Conservation (phyloP, 441 rosid species). For the Populus trichocarpa region DNA sequence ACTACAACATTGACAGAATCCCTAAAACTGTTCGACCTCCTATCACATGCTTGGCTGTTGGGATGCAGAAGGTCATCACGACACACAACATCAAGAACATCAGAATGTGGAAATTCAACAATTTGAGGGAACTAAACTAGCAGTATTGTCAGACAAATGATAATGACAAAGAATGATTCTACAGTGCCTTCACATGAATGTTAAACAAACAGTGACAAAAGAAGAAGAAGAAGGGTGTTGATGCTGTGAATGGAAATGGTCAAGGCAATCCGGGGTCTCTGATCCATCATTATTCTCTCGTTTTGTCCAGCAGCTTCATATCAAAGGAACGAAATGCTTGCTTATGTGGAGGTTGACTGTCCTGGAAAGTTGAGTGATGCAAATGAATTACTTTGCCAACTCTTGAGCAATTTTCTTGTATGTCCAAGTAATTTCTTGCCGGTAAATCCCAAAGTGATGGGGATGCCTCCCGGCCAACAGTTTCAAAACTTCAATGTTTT, state of each 20-base stretch:
- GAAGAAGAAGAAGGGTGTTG: background rate
- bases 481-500: too few species aligned
- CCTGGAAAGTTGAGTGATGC: too few species aligned
- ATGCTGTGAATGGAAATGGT: background rate
- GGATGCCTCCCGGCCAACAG: too few species aligned
- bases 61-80: conserved; percentile 77
- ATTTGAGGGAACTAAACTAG: background rate
- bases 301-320: background rate
- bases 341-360: too few species aligned
- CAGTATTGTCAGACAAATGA: background rate
- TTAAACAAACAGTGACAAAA: background rate
- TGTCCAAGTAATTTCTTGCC: too few species aligned
- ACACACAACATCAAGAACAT: conserved; percentile 58
- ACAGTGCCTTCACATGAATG: background rate
- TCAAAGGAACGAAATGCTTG: too few species aligned
- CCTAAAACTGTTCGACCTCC: conserved; percentile 57
- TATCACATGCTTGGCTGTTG: conserved; percentile 73
- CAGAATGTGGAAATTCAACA: conserved; percentile 64
- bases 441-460: too few species aligned
- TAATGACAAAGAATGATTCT: background rate
- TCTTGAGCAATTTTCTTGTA: too few species aligned
- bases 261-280: background rate
- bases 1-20: conserved; percentile 38
- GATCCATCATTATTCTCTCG: background rate
- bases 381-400: too few species aligned